Evolutionary conservation across 495 filamentous ascomycete species (phyloP), one percentile per base, ranked within the genome.

Genomic region (Geopyxis carbonaria): DNA sequence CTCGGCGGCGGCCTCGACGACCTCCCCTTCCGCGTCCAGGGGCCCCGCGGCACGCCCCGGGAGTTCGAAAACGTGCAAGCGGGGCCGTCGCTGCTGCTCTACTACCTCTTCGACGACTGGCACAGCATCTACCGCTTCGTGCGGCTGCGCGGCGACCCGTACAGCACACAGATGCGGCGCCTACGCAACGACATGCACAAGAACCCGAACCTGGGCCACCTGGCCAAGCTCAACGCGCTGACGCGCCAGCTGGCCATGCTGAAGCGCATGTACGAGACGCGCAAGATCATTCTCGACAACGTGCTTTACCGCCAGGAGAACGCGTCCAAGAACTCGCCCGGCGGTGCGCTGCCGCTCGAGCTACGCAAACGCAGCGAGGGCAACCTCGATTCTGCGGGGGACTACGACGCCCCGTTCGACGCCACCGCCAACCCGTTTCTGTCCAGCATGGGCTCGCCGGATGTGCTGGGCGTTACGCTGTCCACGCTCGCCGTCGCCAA

Each of bases 51-150:
- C 8, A 15, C 46, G 15, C 15, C 39, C 40, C 50, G 8, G 31
- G 42, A 19, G 29, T 43, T 21, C 46, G 38, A 41, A 32, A 41
- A 58, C 20, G 49, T 45, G 38, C 39, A 55, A 25, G 39, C 57
- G 11, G 61, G 60, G n/a, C 55, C 83, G 0, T 81, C 80, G 43
- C 58, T 85, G 21, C 63, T 92, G 9, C 81, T 87, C 49, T 87
- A 82, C 55, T 89, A 86, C 51, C 65, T 92, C 4, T 91, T 89
- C 47, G 83, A 92, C 47, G 81, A 89, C 56, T 91, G 79, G 78
- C 65, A 73, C 30, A 73, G 73, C 5, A 76, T 67, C 43, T 80
- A 76, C 50, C 61, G 63, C 16, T 61, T 81, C 14, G 68, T 83
- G 27, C 63, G 70, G 10, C 64, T 67, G 27, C 60, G 67, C 23